Conservation (phyloP, 345 rosid species). For the Arabis hirsuta region DNA sequence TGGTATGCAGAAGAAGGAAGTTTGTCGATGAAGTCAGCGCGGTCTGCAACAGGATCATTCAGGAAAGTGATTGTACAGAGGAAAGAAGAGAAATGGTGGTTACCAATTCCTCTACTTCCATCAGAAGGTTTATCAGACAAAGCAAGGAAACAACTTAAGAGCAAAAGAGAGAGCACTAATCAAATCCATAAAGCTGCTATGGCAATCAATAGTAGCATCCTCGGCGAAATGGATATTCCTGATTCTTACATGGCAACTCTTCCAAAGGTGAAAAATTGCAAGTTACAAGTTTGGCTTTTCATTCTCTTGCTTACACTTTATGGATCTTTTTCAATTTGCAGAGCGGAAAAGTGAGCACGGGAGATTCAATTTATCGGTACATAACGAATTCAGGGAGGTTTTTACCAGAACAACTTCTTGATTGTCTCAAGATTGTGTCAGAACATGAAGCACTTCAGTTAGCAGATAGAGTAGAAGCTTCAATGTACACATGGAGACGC, state of each 20-base stretch:
- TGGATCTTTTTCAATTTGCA: conserved; percentile 31
- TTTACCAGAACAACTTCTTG: conserved; percentile 68
- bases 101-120: conserved; percentile 82
- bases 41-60: conserved; percentile 60
- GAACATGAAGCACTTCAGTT: conserved; percentile 88
- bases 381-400: conserved; percentile 59
- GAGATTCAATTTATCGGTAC: conserved; percentile 70
- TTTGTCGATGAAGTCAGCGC: conserved; percentile 62
- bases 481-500: conserved; percentile 95
- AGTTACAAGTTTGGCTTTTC: neutral
- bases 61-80: conserved; percentile 66
- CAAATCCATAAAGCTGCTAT: conserved; percentile 96
- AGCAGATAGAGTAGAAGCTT: conserved; percentile 80
- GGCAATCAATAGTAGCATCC: conserved; percentile 81
- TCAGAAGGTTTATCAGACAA: conserved; percentile 73
- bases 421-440: conserved; percentile 64
- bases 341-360: conserved; percentile 81
- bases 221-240: conserved; percentile 85
- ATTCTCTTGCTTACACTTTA: neutral
- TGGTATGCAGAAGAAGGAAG: conserved; percentile 91
- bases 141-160: conserved; percentile 62
- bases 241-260: conserved; percentile 72
- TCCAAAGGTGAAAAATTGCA: conserved; percentile 60
- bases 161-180: conserved; percentile 67
- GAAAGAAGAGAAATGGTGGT: conserved; percentile 96